Percentiles rank a stretch among this genome's conserved stretches.
Conservation (phyloP, 495 filamentous ascomycete genomes). For the Penicillium waksmanii region DNA sequence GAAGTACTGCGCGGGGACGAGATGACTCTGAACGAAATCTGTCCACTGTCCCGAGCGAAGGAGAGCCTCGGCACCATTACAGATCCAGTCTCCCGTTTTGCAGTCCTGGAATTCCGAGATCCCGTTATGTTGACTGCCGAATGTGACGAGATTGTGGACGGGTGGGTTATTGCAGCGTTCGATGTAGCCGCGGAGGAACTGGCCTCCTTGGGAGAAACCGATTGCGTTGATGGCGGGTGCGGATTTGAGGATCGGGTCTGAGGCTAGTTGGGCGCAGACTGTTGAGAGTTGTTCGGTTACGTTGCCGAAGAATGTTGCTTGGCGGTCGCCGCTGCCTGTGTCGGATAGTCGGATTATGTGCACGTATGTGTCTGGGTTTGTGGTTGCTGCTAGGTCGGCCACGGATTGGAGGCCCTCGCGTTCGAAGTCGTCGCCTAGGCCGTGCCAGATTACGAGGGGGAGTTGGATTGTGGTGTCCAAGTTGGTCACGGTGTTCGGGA, state of each 20-base stretch:
- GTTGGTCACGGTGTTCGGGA: constrained; percentile 15
- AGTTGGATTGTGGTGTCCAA: constrained; percentile 56
- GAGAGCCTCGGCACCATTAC: constrained; percentile 72
- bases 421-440: constrained; percentile 70
- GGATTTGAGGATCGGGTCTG: constrained; percentile 76
- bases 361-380: constrained; percentile 81
- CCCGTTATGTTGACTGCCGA: constrained; percentile 92
- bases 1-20: constrained; percentile 97
- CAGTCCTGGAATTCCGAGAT: constrained; percentile 78
- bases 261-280: constrained; percentile 79
- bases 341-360: constrained; percentile 79
- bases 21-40: constrained; percentile 68
- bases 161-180: constrained; percentile 86
- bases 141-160: constrained; percentile 83
- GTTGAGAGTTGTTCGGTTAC: constrained; percentile 75
- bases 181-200: constrained; percentile 92
- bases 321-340: constrained; percentile 66
- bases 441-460: constrained; percentile 94
- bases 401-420: constrained; percentile 72
- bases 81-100: constrained; percentile 73
- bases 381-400: constrained; percentile 66
- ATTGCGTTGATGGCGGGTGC: constrained; percentile 85
- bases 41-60: constrained; percentile 77
- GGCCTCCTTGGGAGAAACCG: constrained; percentile 94
- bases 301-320: constrained; percentile 89